Conservation (phyloP, 768 basidiomycete genomes). For the Calvatia gigantea region DNA sequence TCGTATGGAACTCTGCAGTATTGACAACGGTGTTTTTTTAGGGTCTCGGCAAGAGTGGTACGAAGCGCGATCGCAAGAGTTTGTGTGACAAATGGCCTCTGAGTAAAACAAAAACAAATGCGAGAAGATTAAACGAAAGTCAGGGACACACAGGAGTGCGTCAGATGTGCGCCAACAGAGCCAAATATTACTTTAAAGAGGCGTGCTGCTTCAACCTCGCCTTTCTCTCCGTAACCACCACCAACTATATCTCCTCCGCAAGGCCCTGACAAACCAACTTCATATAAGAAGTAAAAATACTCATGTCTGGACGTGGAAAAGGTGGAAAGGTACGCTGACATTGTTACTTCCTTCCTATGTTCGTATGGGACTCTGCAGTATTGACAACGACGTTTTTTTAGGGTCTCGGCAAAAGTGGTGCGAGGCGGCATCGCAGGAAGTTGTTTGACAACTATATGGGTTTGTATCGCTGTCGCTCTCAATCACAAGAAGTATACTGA, state of each 20-base stretch:
- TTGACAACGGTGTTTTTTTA: constrained; percentile 20
- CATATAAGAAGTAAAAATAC: constrained; percentile 15
- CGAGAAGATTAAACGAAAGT: no score
- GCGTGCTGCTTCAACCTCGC: constrained; percentile 27
- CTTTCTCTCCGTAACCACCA: constrained; percentile 32
- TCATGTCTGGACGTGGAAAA: constrained; percentile 78
- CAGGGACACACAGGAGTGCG: constrained; percentile 1
- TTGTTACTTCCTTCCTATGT: background rate
- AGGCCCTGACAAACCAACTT: constrained; percentile 14
- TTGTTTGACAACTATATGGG: constrained; percentile 83
- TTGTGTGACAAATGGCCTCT: constrained; percentile 62
- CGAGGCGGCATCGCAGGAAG: constrained; percentile 79
- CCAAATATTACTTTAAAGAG: constrained; percentile 37
- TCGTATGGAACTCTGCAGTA: background rate
- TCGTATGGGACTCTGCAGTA: background rate
- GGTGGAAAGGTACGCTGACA: constrained; percentile 58
- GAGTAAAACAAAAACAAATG: no score
- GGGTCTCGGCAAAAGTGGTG: constrained; percentile 79
- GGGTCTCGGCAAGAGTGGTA: constrained; percentile 79
- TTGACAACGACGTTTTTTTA: constrained; percentile 20
- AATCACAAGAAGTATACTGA: background rate
- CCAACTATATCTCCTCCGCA: constrained; percentile 17
- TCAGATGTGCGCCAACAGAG: constrained; percentile 33
- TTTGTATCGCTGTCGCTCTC: constrained; percentile 23
- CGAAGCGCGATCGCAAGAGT: constrained; percentile 79